phyloP scores from a whole-genome alignment of 768 basidiomycete species.

The Pisolithus orientalis region DNA sequence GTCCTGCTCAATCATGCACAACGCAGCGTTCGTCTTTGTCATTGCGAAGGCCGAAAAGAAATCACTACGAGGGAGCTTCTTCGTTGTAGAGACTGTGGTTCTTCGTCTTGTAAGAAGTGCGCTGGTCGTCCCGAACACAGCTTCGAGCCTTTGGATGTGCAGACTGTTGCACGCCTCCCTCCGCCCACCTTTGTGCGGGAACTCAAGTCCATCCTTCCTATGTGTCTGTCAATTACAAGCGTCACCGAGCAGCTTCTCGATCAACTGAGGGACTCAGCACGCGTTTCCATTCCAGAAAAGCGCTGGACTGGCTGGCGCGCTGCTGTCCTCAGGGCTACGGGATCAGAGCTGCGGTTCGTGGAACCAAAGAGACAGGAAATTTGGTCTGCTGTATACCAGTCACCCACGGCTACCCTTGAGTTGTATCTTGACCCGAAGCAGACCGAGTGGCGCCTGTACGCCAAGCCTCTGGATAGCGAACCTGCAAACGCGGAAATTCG shows the following conservation, averaged over 20 bases:
- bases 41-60: slow-evolving; percentile 84
- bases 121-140: slow-evolving; percentile 90
- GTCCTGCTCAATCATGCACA: slow-evolving; percentile 60
- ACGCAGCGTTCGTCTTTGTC: slow-evolving; percentile 72
- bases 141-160: slow-evolving; percentile 48
- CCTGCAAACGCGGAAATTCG: slow-evolving; percentile 81
- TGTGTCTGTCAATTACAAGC: slow-evolving; percentile 63
- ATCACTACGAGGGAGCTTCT: slow-evolving; percentile 63
- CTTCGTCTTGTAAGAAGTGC: slow-evolving; percentile 78
- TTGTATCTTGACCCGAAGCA: slow-evolving; percentile 69
- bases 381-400: slow-evolving; percentile 79
- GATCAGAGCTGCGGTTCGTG: slow-evolving; percentile 72
- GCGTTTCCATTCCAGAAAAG: slow-evolving; percentile 39
- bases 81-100: slow-evolving; percentile 70
- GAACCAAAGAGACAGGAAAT: slow-evolving; percentile 83
- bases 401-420: slow-evolving; percentile 64
- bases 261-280: slow-evolving; percentile 35
- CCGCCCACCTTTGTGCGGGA: slow-evolving; percentile 71
- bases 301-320: slow-evolving; percentile 66
- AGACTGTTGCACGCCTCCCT: slow-evolving; percentile 49
- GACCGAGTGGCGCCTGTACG: slow-evolving; percentile 85
- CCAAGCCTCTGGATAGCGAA: slow-evolving; percentile 55
- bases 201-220: slow-evolving; percentile 78
- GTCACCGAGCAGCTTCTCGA: slow-evolving; percentile 50
- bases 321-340: slow-evolving; percentile 54